Evolutionary conservation across 2,329 filamentous ascomycete species (phyloP), one percentile per base, ranked within the genome.

Genomic region (Mariannaea elegans): DNA sequence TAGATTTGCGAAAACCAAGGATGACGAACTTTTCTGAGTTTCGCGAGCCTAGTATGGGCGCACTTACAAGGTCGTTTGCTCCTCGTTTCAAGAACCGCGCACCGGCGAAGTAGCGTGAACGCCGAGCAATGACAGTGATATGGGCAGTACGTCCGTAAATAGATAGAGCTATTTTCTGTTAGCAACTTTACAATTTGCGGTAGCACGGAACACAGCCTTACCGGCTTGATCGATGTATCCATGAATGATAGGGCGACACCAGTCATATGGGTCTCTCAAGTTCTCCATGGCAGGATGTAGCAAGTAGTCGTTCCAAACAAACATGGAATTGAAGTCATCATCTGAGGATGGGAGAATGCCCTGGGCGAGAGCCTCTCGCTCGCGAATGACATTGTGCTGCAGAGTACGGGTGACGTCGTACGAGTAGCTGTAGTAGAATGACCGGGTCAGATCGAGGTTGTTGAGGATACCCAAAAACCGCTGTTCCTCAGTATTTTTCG

Each of bases 391-490:
- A 71, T 99, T 99, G 71, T 94, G 88, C 75, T 99, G 95, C 45
- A 99, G 80, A 1, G 93, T 97, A 53, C 89, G 87, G 1, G 95
- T 99, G 66, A 98, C 91, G 73, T 99, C 93, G 78, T 99, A 99
- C 0, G 94, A 96, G 74, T 97, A 97, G 79, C 94, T 97, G 80
- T 97, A 99, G 77, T 99, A 99, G 75, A 99, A 99, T 0, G 92
- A 96, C 56, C 91, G 86, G 0, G 91, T 93, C 61, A 99, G 80
- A 74, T 99, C 95, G 29, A 99, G 83, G 67, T 97, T 97, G 73
- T 92, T 93, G 42, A 99, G 82, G 51, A 97, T 98, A 23, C 87
- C 85, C 31, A 98, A 83, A 71, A 97, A 98, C 24, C 94, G 89
- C 36, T 91, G 88, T 77, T 99, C 95, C 74, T 98, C 94, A 0